A percentile compares a stretch with the other conserved stretches of the same genome.
phyloP scores from a whole-genome alignment of 2,329 filamentous ascomycete genomes.

The Chaetoscypha palmicola region DNA sequence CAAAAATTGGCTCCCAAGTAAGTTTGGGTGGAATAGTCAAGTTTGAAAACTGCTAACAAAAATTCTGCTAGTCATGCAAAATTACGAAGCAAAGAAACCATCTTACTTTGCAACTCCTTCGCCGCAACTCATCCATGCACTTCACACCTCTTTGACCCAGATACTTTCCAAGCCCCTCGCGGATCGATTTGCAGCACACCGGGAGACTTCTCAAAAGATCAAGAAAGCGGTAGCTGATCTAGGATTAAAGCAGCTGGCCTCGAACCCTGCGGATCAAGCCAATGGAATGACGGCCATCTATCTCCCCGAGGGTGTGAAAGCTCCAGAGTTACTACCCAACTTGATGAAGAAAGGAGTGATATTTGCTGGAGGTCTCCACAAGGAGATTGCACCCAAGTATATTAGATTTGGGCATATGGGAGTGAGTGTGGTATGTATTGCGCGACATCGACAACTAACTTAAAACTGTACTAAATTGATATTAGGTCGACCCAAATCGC shows the following conservation, averaged over 20 bases:
- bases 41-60: not conserved
- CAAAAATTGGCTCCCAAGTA: conserved; percentile 94
- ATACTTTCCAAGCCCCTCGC: conserved; percentile 75
- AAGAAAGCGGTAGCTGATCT: conserved; percentile 77
- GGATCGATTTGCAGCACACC: conserved; percentile 78
- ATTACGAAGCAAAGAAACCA: conserved; percentile 95
- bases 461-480: conserved; percentile 8
- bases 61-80: conserved; percentile 72
- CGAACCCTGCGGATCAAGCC: conserved; percentile 82
- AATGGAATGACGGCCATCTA: conserved; percentile 98
- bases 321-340: conserved; percentile 76
- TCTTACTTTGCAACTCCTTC: conserved; percentile 97
- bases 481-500: conserved; percentile 64
- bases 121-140: conserved; percentile 85
- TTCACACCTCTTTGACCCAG: conserved; percentile 82
- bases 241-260: conserved; percentile 79
- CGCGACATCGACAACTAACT: too few relatives aligned
- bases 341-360: conserved; percentile 82
- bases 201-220: conserved; percentile 71
- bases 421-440: conserved; percentile 70
- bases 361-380: conserved; percentile 93
- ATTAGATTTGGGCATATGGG: conserved; percentile 98
- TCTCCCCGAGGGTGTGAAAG: conserved; percentile 75
- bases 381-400: conserved; percentile 89
- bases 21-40: conserved; percentile 30